Conservation (phyloP, 352 stramenopile genomes). For the Phytophthora cactorum region DNA sequence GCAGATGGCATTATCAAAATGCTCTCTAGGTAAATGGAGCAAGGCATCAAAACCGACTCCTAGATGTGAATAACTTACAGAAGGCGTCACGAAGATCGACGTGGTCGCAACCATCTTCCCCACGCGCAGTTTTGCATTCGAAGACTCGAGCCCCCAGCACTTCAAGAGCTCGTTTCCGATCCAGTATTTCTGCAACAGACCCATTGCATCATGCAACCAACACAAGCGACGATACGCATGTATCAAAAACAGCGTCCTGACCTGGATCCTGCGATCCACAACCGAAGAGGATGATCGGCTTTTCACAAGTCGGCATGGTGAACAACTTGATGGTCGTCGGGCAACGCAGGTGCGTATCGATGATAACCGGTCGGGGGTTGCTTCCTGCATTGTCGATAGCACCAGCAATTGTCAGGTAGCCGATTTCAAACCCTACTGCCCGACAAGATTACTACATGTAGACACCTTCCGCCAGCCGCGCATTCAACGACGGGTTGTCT, state of each 20-base stretch:
- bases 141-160: constrained; percentile 53
- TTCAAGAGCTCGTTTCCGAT: constrained; percentile 49
- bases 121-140: constrained; percentile 33
- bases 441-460: background rate
- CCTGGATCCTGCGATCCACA: constrained; percentile 31
- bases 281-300: constrained; percentile 70
- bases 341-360: constrained; percentile 75
- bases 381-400: constrained; percentile 32
- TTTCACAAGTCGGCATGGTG: constrained; percentile 65
- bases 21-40: background rate
- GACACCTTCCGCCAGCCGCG: constrained; percentile 62
- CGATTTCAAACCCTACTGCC: background rate
- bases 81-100: constrained; percentile 71
- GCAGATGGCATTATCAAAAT: background rate
- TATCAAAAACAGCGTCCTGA: constrained; percentile 3
- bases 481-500: constrained; percentile 90
- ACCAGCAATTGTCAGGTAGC: background rate
- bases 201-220: constrained; percentile 12
- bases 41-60: background rate
- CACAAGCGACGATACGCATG: background rate
- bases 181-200: constrained; percentile 38
- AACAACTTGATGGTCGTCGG: constrained; percentile 81
- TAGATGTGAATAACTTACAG: constrained; percentile 39
- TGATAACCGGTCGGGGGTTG: constrained; percentile 77
- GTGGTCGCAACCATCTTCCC: constrained; percentile 27